Percentiles rank a stretch among this genome's conserved stretches.
Evolutionary conservation across 306 rosid species (phyloP).

Genomic region (Acacia confusa): DNA sequence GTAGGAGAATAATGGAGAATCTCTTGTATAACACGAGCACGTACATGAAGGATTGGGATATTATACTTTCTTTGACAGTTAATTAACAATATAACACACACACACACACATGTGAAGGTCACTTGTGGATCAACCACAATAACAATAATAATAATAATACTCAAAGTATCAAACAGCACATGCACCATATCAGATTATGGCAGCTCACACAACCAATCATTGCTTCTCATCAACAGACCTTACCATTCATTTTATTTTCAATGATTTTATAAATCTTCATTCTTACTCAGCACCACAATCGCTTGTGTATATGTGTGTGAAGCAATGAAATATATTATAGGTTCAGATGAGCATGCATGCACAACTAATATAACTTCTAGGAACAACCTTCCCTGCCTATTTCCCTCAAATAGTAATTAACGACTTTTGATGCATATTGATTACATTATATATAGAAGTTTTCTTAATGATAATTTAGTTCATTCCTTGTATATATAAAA

Average conservation of each 20-base stretch:
- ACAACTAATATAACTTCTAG: no score
- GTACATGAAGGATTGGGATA: neutral
- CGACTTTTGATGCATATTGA: neutral
- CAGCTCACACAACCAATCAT: slow-evolving; percentile 3
- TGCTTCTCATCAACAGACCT: neutral
- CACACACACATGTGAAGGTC: neutral
- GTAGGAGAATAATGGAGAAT: neutral
- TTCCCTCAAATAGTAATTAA: neutral
- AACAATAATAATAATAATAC: neutral
- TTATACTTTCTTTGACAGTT: neutral
- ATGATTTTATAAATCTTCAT: neutral
- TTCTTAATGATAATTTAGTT: neutral
- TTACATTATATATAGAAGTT: neutral
- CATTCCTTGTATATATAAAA: neutral
- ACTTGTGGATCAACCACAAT: neutral
- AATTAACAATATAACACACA: neutral
- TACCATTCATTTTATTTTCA: neutral
- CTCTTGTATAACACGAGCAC: neutral
- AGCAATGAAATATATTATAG: neutral
- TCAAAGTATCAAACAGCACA: neutral
- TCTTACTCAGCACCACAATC: neutral
- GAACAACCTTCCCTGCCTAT: neutral
- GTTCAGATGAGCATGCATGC: neutral
- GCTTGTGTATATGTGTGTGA: no score
- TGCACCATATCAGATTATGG: neutral